Percentiles rank a stretch among this genome's conserved stretches.
Evolutionary conservation across 2,329 filamentous ascomycete genomes (phyloP).

Genomic region (Ampelomyces quisqualis): DNA sequence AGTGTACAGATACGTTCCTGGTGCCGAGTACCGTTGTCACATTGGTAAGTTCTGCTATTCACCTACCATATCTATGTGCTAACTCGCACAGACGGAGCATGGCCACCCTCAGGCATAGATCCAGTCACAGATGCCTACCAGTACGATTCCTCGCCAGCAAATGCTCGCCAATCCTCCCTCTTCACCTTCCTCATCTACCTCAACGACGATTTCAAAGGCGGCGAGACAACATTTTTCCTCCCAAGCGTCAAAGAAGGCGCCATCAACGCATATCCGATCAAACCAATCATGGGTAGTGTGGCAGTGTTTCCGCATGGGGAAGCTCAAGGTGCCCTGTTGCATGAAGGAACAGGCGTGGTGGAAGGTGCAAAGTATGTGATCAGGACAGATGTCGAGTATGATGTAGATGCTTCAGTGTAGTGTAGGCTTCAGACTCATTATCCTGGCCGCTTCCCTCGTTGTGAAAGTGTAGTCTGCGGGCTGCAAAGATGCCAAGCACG

Average conservation of each 20-base stretch:
- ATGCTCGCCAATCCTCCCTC: constrained; percentile 63
- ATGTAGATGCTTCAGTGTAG: constrained; percentile 48
- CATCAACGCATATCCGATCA: constrained; percentile 68
- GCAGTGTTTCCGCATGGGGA: constrained; percentile 72
- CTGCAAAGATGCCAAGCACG: too few relatives aligned
- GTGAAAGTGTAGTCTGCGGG: not conserved
- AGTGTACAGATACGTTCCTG: constrained; percentile 71
- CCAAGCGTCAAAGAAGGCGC: constrained; percentile 64
- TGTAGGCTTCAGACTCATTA: not conserved
- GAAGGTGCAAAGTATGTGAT: constrained; percentile 69
- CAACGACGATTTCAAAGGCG: constrained; percentile 70
- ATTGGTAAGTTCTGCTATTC: constrained; percentile 51
- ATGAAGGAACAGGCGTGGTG: constrained; percentile 70
- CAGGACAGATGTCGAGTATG: constrained; percentile 69
- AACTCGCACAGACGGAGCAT: constrained; percentile 58
- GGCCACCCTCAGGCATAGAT: constrained; percentile 68
- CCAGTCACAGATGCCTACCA: constrained; percentile 59
- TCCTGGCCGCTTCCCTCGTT: not conserved
- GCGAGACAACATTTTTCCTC: constrained; percentile 71
- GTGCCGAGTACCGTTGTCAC: constrained; percentile 70
- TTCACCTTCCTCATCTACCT: constrained; percentile 71
- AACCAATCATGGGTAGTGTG: constrained; percentile 67
- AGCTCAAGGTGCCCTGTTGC: constrained; percentile 62
- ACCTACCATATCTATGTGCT: too few relatives aligned
- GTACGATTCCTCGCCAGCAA: constrained; percentile 64